Evolutionary conservation across 1,284 basidiomycete species (phyloP).

Genomic region (Hortiboletus rubellus): DNA sequence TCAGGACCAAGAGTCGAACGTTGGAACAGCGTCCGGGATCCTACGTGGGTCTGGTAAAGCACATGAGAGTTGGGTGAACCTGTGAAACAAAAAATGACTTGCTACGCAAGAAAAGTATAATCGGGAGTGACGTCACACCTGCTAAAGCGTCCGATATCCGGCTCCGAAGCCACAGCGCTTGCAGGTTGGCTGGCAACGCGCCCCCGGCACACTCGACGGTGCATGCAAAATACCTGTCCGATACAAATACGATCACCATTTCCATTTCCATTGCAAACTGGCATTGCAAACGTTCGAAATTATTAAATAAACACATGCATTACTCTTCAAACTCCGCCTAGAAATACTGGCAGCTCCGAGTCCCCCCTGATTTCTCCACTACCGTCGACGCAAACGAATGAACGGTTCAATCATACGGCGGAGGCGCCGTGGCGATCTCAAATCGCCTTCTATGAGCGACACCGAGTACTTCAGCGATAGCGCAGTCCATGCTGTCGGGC

Average conservation of each 20-base stretch:
- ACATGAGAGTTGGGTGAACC: no score
- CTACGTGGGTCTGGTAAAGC: no score
- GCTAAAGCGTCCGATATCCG: neutral
- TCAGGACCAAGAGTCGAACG: no score
- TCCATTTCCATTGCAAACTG: neutral
- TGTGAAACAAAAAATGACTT: no score
- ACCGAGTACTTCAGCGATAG: constrained; percentile 31
- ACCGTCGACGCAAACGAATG: constrained; percentile 8
- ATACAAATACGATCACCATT: neutral
- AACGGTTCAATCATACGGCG: constrained; percentile 22
- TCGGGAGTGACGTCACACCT: neutral
- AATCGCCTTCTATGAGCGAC: constrained; percentile 20
- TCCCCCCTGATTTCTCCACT: constrained; percentile 7
- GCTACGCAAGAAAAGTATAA: no score
- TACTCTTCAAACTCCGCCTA: constrained; percentile 24
- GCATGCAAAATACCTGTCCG: neutral
- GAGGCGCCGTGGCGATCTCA: constrained; percentile 4
- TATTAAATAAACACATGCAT: constrained; percentile 20
- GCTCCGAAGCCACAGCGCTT: neutral
- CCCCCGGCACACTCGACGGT: neutral
- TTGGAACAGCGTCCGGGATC: no score
- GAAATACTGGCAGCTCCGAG: neutral
- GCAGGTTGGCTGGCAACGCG: neutral
- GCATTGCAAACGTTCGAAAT: constrained; percentile 1
- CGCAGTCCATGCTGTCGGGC: constrained; percentile 5